A percentile compares a stretch with the other conserved stretches of the same genome.
Conservation (phyloP, 306 rosid genomes). For the Rubus idaeus region DNA sequence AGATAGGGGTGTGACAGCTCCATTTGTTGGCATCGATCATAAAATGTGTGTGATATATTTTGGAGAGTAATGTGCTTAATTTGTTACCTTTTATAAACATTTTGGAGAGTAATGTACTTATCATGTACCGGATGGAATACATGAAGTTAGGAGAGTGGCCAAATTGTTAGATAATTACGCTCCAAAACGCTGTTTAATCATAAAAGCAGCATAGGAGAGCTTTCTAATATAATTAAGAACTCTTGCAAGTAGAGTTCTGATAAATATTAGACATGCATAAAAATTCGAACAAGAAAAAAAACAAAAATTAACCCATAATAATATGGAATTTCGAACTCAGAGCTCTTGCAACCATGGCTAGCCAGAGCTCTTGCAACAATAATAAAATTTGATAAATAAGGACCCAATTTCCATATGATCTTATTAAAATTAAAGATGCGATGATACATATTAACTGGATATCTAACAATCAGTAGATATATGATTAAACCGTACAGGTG, state of each 20-base stretch:
- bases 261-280: too few relatives aligned
- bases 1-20: neutral
- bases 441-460: conserved; percentile 7
- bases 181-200: neutral
- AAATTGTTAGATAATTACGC: neutral
- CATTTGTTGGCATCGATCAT: neutral
- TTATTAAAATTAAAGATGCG: conserved; percentile 1
- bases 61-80: neutral
- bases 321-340: too few relatives aligned
- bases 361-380: neutral
- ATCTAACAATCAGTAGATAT: conserved; percentile 1
- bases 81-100: neutral
- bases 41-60: neutral
- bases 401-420: conserved; percentile 10
- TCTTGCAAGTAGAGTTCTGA: too few relatives aligned
- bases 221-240: too few relatives aligned
- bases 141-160: neutral
- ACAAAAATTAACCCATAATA: too few relatives aligned
- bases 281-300: too few relatives aligned
- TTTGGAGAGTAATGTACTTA: neutral
- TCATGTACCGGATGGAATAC: neutral
- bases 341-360: too few relatives aligned
- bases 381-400: neutral
- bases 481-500: neutral
- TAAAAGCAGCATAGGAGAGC: neutral